These are phyloP conservation scores for Tritrichomonas foetus DNA, from an alignment of 208 protist genomes.

Conservation along the genomic window DNA sequence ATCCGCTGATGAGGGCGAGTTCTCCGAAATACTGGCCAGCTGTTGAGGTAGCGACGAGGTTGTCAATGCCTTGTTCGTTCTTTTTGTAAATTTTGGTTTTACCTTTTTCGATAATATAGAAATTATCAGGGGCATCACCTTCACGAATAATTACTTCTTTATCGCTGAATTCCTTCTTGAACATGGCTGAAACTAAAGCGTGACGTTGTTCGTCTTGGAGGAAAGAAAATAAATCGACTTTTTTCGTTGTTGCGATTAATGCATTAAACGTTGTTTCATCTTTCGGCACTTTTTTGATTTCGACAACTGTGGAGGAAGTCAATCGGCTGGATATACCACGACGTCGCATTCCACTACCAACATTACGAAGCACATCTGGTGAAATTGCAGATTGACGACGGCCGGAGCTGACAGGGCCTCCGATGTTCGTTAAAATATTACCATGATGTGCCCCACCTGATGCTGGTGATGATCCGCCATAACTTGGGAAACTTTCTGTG, in stretches of 20 bases:
- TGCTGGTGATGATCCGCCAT: too few species aligned
- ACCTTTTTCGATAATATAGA: conserved; percentile 1
- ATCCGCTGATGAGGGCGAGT: not conserved
- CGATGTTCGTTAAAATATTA: too few species aligned
- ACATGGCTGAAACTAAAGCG: not conserved
- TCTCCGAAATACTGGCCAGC: not conserved
- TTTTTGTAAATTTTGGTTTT: not conserved
- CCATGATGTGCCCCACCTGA: too few species aligned
- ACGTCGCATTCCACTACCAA: not conserved
- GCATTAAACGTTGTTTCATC: not conserved
- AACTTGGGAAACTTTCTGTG: too few species aligned
- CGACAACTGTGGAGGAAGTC: not conserved
- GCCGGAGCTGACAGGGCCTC: too few species aligned
- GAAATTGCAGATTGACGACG: too few species aligned
- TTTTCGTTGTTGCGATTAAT: not conserved
- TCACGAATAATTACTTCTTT: not conserved
- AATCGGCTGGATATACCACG: not conserved
- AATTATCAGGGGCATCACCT: not conserved
- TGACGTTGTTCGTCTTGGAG: not conserved
- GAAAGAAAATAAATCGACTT: conserved; percentile 31
- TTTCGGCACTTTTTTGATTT: not conserved
- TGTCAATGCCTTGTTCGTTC: not conserved
- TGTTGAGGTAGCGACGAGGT: not conserved
- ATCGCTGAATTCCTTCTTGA: not conserved
- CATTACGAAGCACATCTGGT: too few species aligned